These are phyloP conservation scores for Fusarium sp. DNA, from an alignment of 2,329 filamentous ascomycete genomes.

Conservation along the genomic window DNA sequence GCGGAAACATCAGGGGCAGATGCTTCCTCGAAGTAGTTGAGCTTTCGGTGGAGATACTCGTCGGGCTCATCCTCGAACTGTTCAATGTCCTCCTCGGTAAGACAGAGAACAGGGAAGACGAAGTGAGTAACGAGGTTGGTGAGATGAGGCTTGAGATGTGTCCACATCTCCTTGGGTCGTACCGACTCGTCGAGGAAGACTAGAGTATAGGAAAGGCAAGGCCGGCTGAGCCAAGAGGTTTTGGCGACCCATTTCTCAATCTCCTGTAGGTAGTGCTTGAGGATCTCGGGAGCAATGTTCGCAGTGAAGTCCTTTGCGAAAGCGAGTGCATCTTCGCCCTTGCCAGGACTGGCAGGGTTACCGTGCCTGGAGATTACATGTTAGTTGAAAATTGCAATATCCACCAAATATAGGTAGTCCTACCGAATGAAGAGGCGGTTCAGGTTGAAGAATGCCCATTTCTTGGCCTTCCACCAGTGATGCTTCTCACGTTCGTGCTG, in stretches of 20 bases:
- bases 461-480: slow-evolving; percentile 99
- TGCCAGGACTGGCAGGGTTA: slow-evolving; percentile 82
- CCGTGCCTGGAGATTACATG: slow-evolving; percentile 75
- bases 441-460: slow-evolving; percentile 98
- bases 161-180: slow-evolving; percentile 97
- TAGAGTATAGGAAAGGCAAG: slow-evolving; percentile 91
- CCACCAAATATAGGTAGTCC: slow-evolving; percentile 38
- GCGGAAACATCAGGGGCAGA: slow-evolving; percentile 95
- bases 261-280: slow-evolving; percentile 93
- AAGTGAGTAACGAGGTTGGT: slow-evolving; percentile 94
- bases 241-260: slow-evolving; percentile 99
- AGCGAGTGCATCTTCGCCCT: slow-evolving; percentile 78
- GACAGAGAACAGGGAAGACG: slow-evolving; percentile 93
- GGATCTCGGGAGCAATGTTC: slow-evolving; percentile 93
- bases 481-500: slow-evolving; percentile 89
- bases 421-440: slow-evolving; percentile 95
- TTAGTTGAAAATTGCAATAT: slow-evolving; percentile 5
- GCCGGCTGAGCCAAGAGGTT: slow-evolving; percentile 93
- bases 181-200: slow-evolving; percentile 98
- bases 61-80: slow-evolving; percentile 94
- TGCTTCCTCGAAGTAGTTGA: slow-evolving; percentile 98
- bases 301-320: slow-evolving; percentile 93
- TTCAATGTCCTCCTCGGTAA: slow-evolving; percentile 91
- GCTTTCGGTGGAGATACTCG: slow-evolving; percentile 95
- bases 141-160: slow-evolving; percentile 90